These are phyloP conservation scores for Exserohilum turcica DNA, from an alignment of 2,329 filamentous ascomycete genomes.

Conservation along the genomic window DNA sequence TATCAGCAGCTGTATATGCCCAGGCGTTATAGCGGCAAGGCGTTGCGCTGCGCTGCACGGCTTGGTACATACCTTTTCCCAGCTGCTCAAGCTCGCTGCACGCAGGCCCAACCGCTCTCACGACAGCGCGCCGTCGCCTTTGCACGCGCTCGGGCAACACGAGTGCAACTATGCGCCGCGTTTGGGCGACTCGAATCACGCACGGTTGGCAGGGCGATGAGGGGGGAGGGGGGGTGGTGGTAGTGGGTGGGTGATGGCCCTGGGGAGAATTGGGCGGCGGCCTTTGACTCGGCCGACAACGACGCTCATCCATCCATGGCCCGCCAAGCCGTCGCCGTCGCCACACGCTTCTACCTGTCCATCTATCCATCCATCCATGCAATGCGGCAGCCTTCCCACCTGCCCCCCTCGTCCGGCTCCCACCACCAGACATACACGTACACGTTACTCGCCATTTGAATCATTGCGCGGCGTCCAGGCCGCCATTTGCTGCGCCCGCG, in stretches of 20 bases:
- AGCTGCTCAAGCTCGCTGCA: slow-evolving; percentile 5
- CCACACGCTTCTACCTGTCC: no score
- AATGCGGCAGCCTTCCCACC: no score
- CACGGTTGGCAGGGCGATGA: neutral
- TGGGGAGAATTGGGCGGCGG: slow-evolving; percentile 22
- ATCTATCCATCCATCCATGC: no score
- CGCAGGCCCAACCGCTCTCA: slow-evolving; percentile 3
- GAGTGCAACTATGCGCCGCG: slow-evolving; percentile 4
- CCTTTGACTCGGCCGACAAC: slow-evolving; percentile 31
- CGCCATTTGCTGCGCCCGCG: slow-evolving; percentile 57
- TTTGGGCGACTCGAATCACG: slow-evolving; percentile 9
- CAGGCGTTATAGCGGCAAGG: neutral
- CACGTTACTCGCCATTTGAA: neutral
- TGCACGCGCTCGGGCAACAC: slow-evolving; percentile 1
- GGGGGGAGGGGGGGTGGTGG: neutral
- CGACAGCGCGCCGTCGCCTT: neutral
- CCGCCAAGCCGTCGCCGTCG: slow-evolving; percentile 16
- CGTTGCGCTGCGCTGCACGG: slow-evolving; percentile 1
- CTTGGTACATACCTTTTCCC: slow-evolving; percentile 10
- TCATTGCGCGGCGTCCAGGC: slow-evolving; percentile 40
- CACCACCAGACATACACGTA: no score
- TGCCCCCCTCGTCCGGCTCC: no score
- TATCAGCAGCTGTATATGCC: slow-evolving; percentile 13
- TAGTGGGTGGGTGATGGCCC: no score
- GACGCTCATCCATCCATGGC: slow-evolving; percentile 7